Percentiles rank a stretch among this genome's conserved stretches.
phyloP scores from a whole-genome alignment of 371 early-diverging fungal genomes.

The Rhizomucor miehei region DNA sequence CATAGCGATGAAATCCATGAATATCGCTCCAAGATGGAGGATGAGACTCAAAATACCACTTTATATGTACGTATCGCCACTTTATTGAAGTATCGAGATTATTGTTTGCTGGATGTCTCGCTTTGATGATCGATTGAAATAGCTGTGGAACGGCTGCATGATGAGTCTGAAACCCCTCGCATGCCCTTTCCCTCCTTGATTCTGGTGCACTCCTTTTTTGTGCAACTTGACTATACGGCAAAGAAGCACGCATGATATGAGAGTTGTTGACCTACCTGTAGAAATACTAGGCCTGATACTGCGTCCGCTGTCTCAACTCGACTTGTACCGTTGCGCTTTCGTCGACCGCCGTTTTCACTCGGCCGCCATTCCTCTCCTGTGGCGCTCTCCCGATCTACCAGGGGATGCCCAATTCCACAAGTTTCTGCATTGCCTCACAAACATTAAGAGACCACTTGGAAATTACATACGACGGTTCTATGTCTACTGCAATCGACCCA shows the following conservation, averaged over 20 bases:
- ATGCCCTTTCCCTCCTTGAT: too few relatives aligned
- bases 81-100: too few relatives aligned
- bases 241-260: conserved; percentile 2
- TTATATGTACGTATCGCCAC: too few relatives aligned
- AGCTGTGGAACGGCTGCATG: too few relatives aligned
- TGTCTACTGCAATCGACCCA: conserved; percentile 1
- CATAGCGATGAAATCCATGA: too few relatives aligned
- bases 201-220: too few relatives aligned
- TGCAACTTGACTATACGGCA: too few relatives aligned
- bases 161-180: too few relatives aligned
- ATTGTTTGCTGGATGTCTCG: too few relatives aligned
- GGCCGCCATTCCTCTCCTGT: conserved; percentile 16
- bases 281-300: conserved; percentile 17
- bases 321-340: conserved; percentile 15
- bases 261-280: conserved; percentile 14
- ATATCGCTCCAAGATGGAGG: too few relatives aligned
- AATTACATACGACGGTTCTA: conserved; percentile 12
- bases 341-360: conserved; percentile 16
- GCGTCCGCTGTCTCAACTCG: background rate
- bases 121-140: too few relatives aligned
- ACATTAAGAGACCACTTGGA: conserved; percentile 5
- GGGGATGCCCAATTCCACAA: conserved; percentile 1
- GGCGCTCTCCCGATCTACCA: conserved; percentile 15
- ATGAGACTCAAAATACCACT: too few relatives aligned
- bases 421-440: conserved; percentile 8